phyloP scores from a whole-genome alignment of 768 basidiomycete genomes.

The Infundibulicybe gibba region DNA sequence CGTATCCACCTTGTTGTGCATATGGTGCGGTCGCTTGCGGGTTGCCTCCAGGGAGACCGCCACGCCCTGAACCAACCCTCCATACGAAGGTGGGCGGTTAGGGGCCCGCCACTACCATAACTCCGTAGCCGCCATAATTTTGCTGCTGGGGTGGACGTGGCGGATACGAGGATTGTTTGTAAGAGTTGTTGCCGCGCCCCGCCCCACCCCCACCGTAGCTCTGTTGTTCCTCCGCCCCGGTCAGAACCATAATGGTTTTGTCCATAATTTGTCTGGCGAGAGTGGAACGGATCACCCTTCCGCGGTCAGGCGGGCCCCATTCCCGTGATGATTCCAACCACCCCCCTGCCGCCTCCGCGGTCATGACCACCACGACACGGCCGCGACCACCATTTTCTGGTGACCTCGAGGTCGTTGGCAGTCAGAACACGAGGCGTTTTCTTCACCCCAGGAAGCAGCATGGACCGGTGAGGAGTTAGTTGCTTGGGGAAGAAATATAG shows the following conservation, averaged over 20 bases:
- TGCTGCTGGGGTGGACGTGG: constrained; percentile 26
- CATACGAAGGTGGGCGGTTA: constrained; percentile 19
- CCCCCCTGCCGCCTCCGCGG: constrained; percentile 32
- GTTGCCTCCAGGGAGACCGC: constrained; percentile 16
- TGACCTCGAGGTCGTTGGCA: constrained; percentile 66
- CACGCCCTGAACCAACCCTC: constrained; percentile 19
- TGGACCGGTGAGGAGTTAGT: constrained; percentile 77
- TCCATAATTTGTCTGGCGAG: constrained; percentile 35
- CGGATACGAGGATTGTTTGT: constrained; percentile 32
- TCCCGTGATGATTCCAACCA: constrained; percentile 25
- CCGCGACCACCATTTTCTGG: constrained; percentile 51
- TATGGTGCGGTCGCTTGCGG: no score
- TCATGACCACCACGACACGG: constrained; percentile 47
- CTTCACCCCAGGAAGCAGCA: constrained; percentile 71
- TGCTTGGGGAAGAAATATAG: constrained; percentile 90
- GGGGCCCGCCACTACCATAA: constrained; percentile 17
- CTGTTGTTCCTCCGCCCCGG: constrained; percentile 19
- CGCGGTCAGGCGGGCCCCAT: constrained; percentile 27
- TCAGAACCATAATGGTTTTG: constrained; percentile 23
- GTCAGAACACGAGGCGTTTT: constrained; percentile 59
- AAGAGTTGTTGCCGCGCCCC: constrained; percentile 17
- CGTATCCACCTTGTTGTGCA: constrained; percentile 18
- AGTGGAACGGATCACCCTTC: constrained; percentile 46
- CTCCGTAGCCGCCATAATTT: constrained; percentile 32
- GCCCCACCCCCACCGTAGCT: constrained; percentile 26